These are phyloP conservation scores for Pichia sp. DNA, from an alignment of 1,139 yeast genomes.

Conservation along the genomic window DNA sequence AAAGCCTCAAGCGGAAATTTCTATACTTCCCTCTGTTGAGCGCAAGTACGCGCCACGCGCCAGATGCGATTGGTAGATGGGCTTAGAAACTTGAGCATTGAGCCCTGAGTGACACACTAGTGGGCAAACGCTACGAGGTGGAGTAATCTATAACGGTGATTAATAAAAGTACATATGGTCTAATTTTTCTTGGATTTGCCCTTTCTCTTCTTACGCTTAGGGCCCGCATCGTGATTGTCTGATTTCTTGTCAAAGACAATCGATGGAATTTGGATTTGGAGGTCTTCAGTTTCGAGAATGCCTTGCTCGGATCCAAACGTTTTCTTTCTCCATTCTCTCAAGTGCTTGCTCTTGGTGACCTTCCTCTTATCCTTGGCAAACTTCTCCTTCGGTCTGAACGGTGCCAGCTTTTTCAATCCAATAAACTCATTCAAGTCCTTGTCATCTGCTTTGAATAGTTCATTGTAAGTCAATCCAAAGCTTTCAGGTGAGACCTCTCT, in stretches of 20 bases:
- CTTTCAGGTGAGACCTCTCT: slow-evolving; percentile 95
- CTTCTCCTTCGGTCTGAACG: slow-evolving; percentile 74
- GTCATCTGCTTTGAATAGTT: slow-evolving; percentile 87
- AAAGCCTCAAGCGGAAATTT: too few species aligned
- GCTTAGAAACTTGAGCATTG: too few species aligned
- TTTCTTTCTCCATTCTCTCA: slow-evolving; percentile 85
- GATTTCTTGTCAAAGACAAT: slow-evolving; percentile 15
- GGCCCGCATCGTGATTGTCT: background rate
- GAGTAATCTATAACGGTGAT: too few species aligned
- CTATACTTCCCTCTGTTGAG: too few species aligned
- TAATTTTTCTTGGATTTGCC: too few species aligned
- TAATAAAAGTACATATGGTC: too few species aligned
- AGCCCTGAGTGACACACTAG: too few species aligned
- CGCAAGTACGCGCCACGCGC: too few species aligned
- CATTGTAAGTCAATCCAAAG: slow-evolving; percentile 80
- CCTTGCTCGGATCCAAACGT: slow-evolving; percentile 67
- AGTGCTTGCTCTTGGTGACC: slow-evolving; percentile 71
- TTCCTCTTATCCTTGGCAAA: slow-evolving; percentile 76
- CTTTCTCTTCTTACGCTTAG: slow-evolving; percentile 11
- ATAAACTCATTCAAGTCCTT: slow-evolving; percentile 72
- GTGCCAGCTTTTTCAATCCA: slow-evolving; percentile 89
- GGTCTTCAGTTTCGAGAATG: slow-evolving; percentile 27
- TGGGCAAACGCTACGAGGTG: too few species aligned
- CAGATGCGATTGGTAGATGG: too few species aligned
- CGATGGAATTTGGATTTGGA: slow-evolving; percentile 23